These are phyloP conservation scores for Dacryopinax spathularia DNA, from an alignment of 768 basidiomycete genomes.

Conservation along the genomic window DNA sequence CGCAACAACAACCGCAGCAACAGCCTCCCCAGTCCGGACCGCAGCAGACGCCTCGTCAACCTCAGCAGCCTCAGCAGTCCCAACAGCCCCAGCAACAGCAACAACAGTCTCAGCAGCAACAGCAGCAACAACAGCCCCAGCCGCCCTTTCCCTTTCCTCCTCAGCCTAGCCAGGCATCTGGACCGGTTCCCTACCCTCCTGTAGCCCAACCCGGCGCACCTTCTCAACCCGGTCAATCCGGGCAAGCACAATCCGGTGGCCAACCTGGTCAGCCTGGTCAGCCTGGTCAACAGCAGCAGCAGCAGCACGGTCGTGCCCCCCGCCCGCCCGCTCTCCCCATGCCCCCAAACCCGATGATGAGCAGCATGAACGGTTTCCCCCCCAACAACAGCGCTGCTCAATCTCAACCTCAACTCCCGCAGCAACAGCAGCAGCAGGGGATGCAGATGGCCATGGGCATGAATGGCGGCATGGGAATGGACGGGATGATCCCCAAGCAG, in stretches of 20 bases:
- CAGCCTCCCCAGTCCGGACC: constrained; percentile 8
- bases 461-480: not conserved
- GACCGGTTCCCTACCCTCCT: constrained; percentile 20
- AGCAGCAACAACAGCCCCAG: constrained; percentile 13
- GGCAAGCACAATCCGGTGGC: constrained; percentile 19
- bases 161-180: constrained; percentile 5
- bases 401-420: not conserved
- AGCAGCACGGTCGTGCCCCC: not conserved
- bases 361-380: not conserved
- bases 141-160: constrained; percentile 3
- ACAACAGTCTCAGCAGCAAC: constrained; percentile 9
- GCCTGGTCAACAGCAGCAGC: not conserved
- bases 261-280: constrained; percentile 14
- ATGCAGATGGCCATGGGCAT: not conserved
- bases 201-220: no score
- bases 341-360: not conserved
- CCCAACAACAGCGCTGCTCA: not conserved
- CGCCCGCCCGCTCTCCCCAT: not conserved
- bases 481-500: not conserved
- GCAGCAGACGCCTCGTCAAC: not conserved
- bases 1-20: constrained; percentile 21
- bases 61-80: constrained; percentile 7
- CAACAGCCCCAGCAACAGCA: constrained; percentile 11
- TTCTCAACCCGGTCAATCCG: constrained; percentile 16
- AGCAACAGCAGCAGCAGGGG: not conserved